Evolutionary conservation across 345 rosid species (phyloP).

Genomic region (Schrenkiella parvula): DNA sequence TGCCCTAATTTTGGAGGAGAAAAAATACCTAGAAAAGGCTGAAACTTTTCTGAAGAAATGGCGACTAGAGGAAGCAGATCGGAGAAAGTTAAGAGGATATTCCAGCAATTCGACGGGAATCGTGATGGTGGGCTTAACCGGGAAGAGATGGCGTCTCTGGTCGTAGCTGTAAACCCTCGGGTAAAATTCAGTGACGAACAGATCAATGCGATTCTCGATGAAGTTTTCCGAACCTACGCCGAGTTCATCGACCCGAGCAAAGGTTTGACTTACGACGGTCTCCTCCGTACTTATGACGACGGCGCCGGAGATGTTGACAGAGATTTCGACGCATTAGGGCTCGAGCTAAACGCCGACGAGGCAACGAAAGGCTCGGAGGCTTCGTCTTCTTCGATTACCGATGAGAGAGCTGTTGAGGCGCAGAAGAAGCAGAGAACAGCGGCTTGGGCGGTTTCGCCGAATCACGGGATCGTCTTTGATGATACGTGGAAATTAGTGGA

Average conservation of each 20-base stretch:
- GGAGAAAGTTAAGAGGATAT: conserved; percentile 85
- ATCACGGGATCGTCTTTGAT: conserved; percentile 91
- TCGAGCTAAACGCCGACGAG: conserved; percentile 51
- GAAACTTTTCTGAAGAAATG: conserved; percentile 37
- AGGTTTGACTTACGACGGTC: conserved; percentile 79
- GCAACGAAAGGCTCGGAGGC: conserved; percentile 50
- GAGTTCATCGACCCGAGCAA: conserved; percentile 81
- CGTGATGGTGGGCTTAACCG: conserved; percentile 84
- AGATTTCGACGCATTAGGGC: conserved; percentile 86
- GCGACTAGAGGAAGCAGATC: conserved; percentile 91
- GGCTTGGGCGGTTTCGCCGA: conserved; percentile 93
- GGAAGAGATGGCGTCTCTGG: conserved; percentile 86
- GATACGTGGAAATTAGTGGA: conserved; percentile 99
- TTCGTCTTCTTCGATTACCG: conserved; percentile 71
- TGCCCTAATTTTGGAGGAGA: background rate
- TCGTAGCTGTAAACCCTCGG: conserved; percentile 86
- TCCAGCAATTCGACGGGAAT: conserved; percentile 78
- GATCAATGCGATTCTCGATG: conserved; percentile 86
- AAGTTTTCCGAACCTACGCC: conserved; percentile 82
- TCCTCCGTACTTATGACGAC: conserved; percentile 90
- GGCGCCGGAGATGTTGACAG: conserved; percentile 96
- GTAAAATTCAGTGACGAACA: conserved; percentile 96
- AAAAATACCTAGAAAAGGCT: background rate
- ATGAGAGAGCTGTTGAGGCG: conserved; percentile 62
- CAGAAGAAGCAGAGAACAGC: conserved; percentile 90